Base-by-base conservation (phyloP, 225 moss, liverwort and hornwort genomes). In the Pseudoscleropodium purum region DNA sequence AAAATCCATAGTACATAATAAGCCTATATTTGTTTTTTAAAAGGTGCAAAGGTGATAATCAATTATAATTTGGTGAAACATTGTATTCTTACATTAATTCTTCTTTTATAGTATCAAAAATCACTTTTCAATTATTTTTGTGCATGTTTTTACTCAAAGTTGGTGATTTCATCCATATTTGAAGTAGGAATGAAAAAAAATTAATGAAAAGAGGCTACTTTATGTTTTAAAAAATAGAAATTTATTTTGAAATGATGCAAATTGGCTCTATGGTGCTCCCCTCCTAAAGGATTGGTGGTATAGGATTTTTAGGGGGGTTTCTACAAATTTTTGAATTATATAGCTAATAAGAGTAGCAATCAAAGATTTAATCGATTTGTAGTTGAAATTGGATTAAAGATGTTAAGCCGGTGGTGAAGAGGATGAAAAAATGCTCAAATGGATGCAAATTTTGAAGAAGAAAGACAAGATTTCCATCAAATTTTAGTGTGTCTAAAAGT, bases 1-100 rank as follows among this genome's bases (percentile, higher is more conserved):
- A 49, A 49, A 33, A 49, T 11, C 4, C 3, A 0, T 49, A 2
- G 2, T 0, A 0, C 18, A 33, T 33, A 11, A 1, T 7, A 1
- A 43, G 8, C 8, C 2, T 10, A 7, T 77, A 23, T 23, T 33
- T 77, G 52, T 19, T 34, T 49, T 33, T 76, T 13, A 33, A 8
- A 49, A 49, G 15, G 49, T 75, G 7, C 18, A 75, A 47, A 2
- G 31, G 19, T 47, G 19, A 11, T 1, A 13, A 13, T 33, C 18
- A 33, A 49, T 76, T 7, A 20, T 51, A 49, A 20, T 49, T 18
- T 7, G 0, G 0, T 49, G 2, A 13, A 49, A 75, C 8, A 49
- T 4, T 4, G 6, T 19, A 31, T 19, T 75, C 4, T 27, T 30
- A 47, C 4, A 49, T 7, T 12, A 7, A 33, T 75, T 7, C 2